phyloP scores from a whole-genome alignment of 495 filamentous ascomycete species.

The Daldinia bambusicola region DNA sequence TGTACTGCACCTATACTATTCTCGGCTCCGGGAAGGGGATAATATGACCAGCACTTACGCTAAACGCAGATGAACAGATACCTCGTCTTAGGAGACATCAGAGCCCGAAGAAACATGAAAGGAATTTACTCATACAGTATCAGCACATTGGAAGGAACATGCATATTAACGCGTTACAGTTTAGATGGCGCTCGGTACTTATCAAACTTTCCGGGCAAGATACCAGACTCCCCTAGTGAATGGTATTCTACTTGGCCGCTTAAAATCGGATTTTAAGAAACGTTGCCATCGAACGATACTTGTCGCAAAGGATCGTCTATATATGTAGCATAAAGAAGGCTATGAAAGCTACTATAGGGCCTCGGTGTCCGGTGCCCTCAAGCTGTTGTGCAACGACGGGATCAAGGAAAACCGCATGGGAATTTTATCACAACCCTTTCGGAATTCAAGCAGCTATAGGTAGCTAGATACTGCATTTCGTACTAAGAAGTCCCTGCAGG shows the following conservation, averaged over 20 bases:
- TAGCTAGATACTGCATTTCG: background rate
- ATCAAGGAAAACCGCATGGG: slow-evolving; percentile 27
- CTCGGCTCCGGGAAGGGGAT: background rate
- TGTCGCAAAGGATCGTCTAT: background rate
- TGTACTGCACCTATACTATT: background rate
- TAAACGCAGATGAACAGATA: background rate
- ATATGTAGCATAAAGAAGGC: background rate
- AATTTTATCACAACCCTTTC: slow-evolving; percentile 30
- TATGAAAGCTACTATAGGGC: background rate
- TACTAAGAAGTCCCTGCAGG: slow-evolving; percentile 26
- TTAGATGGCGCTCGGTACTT: background rate
- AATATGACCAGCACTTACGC: background rate
- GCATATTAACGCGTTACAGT: background rate
- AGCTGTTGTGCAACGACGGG: slow-evolving; percentile 28
- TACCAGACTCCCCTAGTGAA: background rate
- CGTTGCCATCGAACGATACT: background rate
- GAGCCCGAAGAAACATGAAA: background rate
- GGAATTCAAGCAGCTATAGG: slow-evolving; percentile 19
- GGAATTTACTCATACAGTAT: background rate
- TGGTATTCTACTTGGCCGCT: background rate
- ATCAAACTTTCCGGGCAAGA: background rate
- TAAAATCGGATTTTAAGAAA: background rate
- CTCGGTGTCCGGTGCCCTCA: slow-evolving; percentile 2
- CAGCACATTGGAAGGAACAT: background rate
- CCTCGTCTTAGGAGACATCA: background rate